phyloP scores from a whole-genome alignment of 2,329 filamentous ascomycete genomes.

The Alternaria angustiovoidea region DNA sequence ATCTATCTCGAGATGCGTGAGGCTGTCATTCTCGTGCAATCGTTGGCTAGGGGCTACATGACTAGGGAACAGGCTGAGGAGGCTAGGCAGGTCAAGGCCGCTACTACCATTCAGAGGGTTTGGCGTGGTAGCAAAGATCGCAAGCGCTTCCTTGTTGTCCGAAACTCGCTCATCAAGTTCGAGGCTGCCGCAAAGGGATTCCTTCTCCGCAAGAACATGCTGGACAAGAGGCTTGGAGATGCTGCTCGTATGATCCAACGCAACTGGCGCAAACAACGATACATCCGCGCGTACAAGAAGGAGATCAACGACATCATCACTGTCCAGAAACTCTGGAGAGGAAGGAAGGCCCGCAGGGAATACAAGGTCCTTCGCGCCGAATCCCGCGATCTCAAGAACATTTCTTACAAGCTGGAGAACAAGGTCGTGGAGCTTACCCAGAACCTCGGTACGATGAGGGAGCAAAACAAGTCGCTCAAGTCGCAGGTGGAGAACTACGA shows the following conservation, averaged over 20 bases:
- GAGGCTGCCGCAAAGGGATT: constrained; percentile 93
- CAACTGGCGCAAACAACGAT: constrained; percentile 82
- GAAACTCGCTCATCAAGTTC: constrained; percentile 84
- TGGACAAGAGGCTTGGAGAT: constrained; percentile 93
- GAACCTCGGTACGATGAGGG: constrained; percentile 87
- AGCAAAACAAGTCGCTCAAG: constrained; percentile 88
- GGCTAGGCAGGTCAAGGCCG: constrained; percentile 81
- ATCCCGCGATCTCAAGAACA: constrained; percentile 97
- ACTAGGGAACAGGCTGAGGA: constrained; percentile 82
- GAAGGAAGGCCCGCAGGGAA: constrained; percentile 76
- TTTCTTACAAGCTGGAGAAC: constrained; percentile 99
- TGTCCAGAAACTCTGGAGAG: constrained; percentile 92
- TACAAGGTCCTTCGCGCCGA: constrained; percentile 96
- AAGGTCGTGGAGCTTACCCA: constrained; percentile 99
- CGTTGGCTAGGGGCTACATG: constrained; percentile 77
- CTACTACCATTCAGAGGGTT: constrained; percentile 91
- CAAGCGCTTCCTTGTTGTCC: constrained; percentile 78
- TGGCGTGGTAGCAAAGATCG: constrained; percentile 94
- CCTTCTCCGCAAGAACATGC: constrained; percentile 86
- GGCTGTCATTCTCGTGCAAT: constrained; percentile 81
- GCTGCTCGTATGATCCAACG: constrained; percentile 91
- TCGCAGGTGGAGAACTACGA: constrained; percentile 96
- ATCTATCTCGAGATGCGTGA: constrained; percentile 87
- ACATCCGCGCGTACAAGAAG: constrained; percentile 81
- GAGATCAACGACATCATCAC: constrained; percentile 90